Conservation (phyloP, 805 yeast genomes). For the Wickerhamomyces rabaulensis region DNA sequence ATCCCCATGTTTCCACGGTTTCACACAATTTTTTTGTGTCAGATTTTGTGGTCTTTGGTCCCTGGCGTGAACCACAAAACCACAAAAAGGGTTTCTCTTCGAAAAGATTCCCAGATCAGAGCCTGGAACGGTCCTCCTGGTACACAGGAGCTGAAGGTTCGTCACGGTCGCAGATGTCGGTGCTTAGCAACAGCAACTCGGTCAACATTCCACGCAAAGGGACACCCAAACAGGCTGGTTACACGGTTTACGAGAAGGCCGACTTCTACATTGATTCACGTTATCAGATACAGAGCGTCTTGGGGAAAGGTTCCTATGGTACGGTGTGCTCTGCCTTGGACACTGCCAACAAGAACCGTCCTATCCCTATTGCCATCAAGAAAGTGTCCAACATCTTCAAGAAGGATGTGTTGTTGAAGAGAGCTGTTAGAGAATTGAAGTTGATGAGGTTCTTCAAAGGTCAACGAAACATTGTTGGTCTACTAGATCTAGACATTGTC, state of each 20-base stretch:
- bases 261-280: slow-evolving; percentile 59
- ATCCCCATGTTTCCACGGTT: neutral
- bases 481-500: slow-evolving; percentile 72
- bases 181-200: neutral
- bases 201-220: neutral
- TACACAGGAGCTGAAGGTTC: neutral
- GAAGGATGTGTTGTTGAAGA: slow-evolving; percentile 59
- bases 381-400: slow-evolving; percentile 69
- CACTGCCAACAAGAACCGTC: slow-evolving; percentile 26
- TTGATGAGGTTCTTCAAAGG: slow-evolving; percentile 81
- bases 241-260: slow-evolving; percentile 42
- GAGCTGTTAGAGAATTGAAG: slow-evolving; percentile 82
- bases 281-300: slow-evolving; percentile 49
- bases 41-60: neutral
- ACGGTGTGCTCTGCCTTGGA: slow-evolving; percentile 75
- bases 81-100: neutral
- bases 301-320: slow-evolving; percentile 88
- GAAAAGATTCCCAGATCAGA: neutral
- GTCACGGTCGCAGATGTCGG: neutral
- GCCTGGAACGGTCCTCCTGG: neutral
- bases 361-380: slow-evolving; percentile 63
- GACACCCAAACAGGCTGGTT: slow-evolving; percentile 13
- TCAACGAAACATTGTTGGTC: slow-evolving; percentile 72
- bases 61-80: neutral
- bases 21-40: neutral